Evolutionary conservation across 2,329 filamentous ascomycete species (phyloP).

Genomic region (Hypomyces perniciosus): DNA sequence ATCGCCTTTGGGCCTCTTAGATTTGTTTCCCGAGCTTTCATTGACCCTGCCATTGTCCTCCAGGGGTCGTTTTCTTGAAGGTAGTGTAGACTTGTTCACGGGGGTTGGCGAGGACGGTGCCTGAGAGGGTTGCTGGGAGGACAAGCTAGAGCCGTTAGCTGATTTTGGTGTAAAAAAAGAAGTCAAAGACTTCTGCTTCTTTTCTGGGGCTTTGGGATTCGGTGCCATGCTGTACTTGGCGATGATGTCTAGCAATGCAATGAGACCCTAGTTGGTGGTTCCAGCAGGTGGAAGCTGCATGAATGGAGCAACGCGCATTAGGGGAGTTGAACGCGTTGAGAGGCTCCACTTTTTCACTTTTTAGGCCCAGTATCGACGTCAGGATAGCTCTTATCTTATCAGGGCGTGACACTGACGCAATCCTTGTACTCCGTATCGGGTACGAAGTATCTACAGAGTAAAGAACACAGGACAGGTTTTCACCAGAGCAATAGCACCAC

Average conservation of each 20-base stretch:
- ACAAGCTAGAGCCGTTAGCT: slow-evolving; percentile 38
- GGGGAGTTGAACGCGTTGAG: slow-evolving; percentile 2
- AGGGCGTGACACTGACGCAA: neutral
- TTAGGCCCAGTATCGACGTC: slow-evolving; percentile 6
- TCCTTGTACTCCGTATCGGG: neutral
- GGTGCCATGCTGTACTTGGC: slow-evolving; percentile 26
- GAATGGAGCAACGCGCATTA: slow-evolving; percentile 10
- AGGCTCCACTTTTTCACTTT: slow-evolving; percentile 4
- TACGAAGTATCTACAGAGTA: neutral
- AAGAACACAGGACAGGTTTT: too few relatives aligned
- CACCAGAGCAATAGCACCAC: too few relatives aligned
- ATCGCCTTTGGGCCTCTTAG: slow-evolving; percentile 26
- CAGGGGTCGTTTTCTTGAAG: slow-evolving; percentile 45
- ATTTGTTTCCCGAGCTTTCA: neutral
- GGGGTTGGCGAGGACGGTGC: slow-evolving; percentile 19
- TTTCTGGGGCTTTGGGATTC: slow-evolving; percentile 37
- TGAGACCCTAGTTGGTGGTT: neutral
- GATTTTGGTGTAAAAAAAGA: slow-evolving; percentile 72
- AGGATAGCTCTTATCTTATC: slow-evolving; percentile 12
- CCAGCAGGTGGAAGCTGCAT: neutral
- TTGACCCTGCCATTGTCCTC: slow-evolving; percentile 35
- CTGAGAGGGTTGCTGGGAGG: slow-evolving; percentile 28
- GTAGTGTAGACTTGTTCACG: slow-evolving; percentile 23
- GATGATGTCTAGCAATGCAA: neutral
- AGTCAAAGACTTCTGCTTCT: slow-evolving; percentile 77